These are phyloP conservation scores for Blastobotrys illinoisensis DNA, from an alignment of 1,139 yeast genomes.

Conservation along the genomic window DNA sequence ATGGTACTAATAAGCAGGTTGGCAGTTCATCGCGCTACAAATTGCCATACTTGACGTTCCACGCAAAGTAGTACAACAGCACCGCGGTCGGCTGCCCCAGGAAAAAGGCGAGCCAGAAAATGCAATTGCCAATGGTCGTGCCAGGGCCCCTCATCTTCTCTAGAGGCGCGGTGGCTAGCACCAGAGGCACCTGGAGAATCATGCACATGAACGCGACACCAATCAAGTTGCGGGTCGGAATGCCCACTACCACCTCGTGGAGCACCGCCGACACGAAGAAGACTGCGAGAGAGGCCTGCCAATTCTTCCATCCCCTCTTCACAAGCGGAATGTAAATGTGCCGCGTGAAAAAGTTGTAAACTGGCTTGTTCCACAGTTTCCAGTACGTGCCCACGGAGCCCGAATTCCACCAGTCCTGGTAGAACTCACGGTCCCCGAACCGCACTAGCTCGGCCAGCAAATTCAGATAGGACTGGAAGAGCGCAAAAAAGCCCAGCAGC, in stretches of 20 bases:
- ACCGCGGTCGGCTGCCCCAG: constrained; percentile 43
- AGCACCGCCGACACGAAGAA: constrained; percentile 40
- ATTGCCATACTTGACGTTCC: constrained; percentile 35
- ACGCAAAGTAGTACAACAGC: constrained; percentile 40
- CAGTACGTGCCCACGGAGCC: constrained; percentile 63
- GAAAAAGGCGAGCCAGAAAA: constrained; percentile 42
- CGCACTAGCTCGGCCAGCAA: constrained; percentile 55
- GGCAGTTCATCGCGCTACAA: constrained; percentile 1
- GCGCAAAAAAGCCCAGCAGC: constrained; percentile 38
- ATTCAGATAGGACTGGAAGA: constrained; percentile 46
- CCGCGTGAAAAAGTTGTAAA: constrained; percentile 55
- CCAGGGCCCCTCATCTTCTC: constrained; percentile 38
- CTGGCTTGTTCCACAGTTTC: constrained; percentile 63
- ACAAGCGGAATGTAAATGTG: constrained; percentile 49
- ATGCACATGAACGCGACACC: constrained; percentile 43
- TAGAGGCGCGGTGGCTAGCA: constrained; percentile 37
- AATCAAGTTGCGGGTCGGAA: constrained; percentile 42
- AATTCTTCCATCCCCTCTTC: constrained; percentile 30
- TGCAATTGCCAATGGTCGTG: constrained; percentile 40
- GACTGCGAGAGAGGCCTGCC: constrained; percentile 32
- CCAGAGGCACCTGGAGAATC: constrained; percentile 40
- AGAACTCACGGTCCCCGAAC: constrained; percentile 65
- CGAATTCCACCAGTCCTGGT: constrained; percentile 74
- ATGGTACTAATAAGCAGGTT: background rate
- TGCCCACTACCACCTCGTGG: constrained; percentile 44